A percentile compares a stretch with the other conserved stretches of the same genome.
Evolutionary conservation across 441 rosid species (phyloP).

Genomic region (Brassica balearica): DNA sequence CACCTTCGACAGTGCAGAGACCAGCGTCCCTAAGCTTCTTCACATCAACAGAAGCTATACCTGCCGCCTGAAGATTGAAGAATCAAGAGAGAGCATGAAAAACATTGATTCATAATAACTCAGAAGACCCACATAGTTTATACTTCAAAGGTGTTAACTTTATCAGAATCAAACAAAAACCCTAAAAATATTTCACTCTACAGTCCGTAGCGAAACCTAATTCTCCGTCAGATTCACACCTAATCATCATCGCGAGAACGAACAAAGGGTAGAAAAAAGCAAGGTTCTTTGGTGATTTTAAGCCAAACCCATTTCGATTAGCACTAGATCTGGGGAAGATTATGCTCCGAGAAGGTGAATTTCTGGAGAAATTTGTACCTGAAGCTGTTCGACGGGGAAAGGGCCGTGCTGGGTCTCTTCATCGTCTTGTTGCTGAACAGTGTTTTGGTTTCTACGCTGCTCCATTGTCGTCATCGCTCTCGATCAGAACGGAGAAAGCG

Average conservation of each 20-base stretch:
- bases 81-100: constrained; percentile 17
- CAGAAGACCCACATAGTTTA: constrained; percentile 9
- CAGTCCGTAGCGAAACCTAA: constrained; percentile 28
- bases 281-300: constrained; percentile 22
- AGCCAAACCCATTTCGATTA: constrained; percentile 38
- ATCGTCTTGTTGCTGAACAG: constrained; percentile 51
- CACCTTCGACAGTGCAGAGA: constrained; percentile 91
- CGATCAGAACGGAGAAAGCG: constrained; percentile 27
- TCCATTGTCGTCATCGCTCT: constrained; percentile 53
- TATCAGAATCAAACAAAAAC: constrained; percentile 19
- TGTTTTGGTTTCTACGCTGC: constrained; percentile 59
- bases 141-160: not conserved
- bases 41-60: constrained; percentile 86
- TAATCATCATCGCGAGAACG: not conserved
- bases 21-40: constrained; percentile 97
- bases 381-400: constrained; percentile 90
- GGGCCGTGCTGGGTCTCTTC: constrained; percentile 85
- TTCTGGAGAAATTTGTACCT: constrained; percentile 51
- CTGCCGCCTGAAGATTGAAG: constrained; percentile 63
- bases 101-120: not conserved
- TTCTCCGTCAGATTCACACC: constrained; percentile 16
- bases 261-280: constrained; percentile 28
- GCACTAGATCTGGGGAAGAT: not conserved
- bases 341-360: constrained; percentile 7
- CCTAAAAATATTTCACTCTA: constrained; percentile 2